These are phyloP conservation scores for Ambrosiella beaveri DNA, from an alignment of 2,329 filamentous ascomycete genomes.

Conservation along the genomic window DNA sequence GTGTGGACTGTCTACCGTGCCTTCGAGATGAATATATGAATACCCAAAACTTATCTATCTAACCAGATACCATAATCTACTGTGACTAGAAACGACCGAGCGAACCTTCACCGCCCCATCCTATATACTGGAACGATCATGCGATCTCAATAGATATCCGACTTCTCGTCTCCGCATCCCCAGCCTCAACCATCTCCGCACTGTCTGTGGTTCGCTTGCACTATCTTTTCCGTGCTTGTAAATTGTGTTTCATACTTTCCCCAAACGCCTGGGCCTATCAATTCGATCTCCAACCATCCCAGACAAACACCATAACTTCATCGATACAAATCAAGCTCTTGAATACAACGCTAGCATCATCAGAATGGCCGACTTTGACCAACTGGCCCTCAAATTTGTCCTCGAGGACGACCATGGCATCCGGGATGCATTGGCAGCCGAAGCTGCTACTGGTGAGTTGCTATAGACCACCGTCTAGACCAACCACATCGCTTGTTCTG, in stretches of 20 bases:
- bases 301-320: neutral
- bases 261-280: neutral
- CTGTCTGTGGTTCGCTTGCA: neutral
- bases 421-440: constrained; percentile 25
- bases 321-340: neutral
- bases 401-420: constrained; percentile 30
- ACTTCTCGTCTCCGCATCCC: neutral
- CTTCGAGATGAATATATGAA: too few species aligned
- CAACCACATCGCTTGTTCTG: neutral
- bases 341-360: neutral
- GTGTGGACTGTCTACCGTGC: too few species aligned
- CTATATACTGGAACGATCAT: neutral
- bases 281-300: neutral
- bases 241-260: neutral
- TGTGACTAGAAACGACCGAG: neutral
- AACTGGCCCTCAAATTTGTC: constrained; percentile 37
- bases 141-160: neutral
- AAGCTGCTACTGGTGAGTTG: constrained; percentile 27
- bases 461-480: neutral
- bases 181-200: neutral
- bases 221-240: neutral
- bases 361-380: constrained; percentile 33
- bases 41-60: too few species aligned
- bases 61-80: neutral
- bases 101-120: neutral